phyloP scores from a whole-genome alignment of 2,329 filamentous ascomycete species.

The Cadophora gregata region DNA sequence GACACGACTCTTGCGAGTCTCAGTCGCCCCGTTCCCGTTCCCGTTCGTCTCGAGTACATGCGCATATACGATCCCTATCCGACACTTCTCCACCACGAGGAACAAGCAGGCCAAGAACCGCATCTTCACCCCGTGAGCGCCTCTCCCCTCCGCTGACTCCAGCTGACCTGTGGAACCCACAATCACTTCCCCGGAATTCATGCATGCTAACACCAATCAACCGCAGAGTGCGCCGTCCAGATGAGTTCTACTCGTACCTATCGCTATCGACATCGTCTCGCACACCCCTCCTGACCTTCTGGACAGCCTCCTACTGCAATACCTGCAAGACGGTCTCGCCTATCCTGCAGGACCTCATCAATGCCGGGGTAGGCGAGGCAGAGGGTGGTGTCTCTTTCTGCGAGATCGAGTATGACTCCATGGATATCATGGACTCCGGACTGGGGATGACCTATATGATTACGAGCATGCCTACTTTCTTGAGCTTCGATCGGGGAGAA shows the following conservation, averaged over 20 bases:
- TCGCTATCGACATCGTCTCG: conserved; percentile 59
- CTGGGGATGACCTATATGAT: conserved; percentile 64
- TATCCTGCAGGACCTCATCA: conserved; percentile 55
- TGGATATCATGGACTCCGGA: conserved; percentile 58
- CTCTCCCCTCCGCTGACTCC: conserved; percentile 19
- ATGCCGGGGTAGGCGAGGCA: conserved; percentile 54
- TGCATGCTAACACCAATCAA: conserved; percentile 18
- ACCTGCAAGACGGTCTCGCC: conserved; percentile 59
- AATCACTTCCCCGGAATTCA: conserved; percentile 4
- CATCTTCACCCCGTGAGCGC: conserved; percentile 50
- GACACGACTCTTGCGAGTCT: conserved; percentile 24
- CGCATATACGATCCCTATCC: conserved; percentile 2
- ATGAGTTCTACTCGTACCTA: conserved; percentile 61
- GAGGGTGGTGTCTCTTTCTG: conserved; percentile 62
- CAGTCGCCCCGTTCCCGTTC: conserved; percentile 14
- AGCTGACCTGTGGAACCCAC: conserved; percentile 17
- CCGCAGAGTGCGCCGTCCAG: conserved; percentile 58
- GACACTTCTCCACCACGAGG: conserved; percentile 35
- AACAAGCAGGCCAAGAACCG: conserved; percentile 46
- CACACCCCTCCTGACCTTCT: conserved; percentile 63
- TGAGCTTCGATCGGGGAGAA: conserved; percentile 63
- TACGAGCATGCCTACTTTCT: conserved; percentile 60
- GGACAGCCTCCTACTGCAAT: conserved; percentile 64
- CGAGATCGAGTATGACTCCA: conserved; percentile 61
- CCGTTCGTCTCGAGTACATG: not conserved